A percentile compares a stretch with the other conserved stretches of the same genome.
These are phyloP conservation scores for Candida glucosophila DNA, from an alignment of 1,139 yeast genomes.

Conservation along the genomic window DNA sequence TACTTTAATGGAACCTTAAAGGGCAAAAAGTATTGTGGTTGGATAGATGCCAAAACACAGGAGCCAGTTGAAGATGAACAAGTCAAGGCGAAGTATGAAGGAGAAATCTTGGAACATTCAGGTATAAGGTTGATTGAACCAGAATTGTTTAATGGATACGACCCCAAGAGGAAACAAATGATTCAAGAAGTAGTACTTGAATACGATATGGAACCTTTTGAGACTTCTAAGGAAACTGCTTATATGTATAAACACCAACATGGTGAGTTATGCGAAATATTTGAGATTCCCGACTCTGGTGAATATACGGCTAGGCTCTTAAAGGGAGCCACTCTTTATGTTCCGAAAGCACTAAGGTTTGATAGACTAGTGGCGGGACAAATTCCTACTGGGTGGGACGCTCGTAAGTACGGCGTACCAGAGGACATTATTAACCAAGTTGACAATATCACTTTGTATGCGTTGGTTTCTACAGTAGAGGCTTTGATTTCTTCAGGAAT, in stretches of 20 bases:
- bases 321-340: constrained; percentile 84
- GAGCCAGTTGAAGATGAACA: constrained; percentile 93
- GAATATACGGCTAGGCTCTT: constrained; percentile 85
- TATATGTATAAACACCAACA: constrained; percentile 90
- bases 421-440: constrained; percentile 92
- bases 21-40: constrained; percentile 84
- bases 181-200: constrained; percentile 93
- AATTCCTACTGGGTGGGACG: constrained; percentile 98
- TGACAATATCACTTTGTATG: constrained; percentile 90
- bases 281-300: constrained; percentile 82
- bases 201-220: constrained; percentile 94
- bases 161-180: constrained; percentile 87
- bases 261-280: constrained; percentile 88
- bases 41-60: constrained; percentile 93
- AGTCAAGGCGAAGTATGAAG: constrained; percentile 85
- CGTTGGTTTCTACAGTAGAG: constrained; percentile 89
- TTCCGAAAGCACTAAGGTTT: constrained; percentile 93
- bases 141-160: constrained; percentile 86
- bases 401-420: constrained; percentile 86
- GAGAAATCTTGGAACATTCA: constrained; percentile 78
- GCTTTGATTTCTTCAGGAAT: constrained; percentile 91
- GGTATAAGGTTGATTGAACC: constrained; percentile 98
- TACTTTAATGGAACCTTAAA: constrained; percentile 89
- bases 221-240: constrained; percentile 91
- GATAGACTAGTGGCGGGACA: constrained; percentile 98